These are phyloP conservation scores for Vanilla planifolia DNA, from an alignment of 106 monocot species.

Conservation along the genomic window DNA sequence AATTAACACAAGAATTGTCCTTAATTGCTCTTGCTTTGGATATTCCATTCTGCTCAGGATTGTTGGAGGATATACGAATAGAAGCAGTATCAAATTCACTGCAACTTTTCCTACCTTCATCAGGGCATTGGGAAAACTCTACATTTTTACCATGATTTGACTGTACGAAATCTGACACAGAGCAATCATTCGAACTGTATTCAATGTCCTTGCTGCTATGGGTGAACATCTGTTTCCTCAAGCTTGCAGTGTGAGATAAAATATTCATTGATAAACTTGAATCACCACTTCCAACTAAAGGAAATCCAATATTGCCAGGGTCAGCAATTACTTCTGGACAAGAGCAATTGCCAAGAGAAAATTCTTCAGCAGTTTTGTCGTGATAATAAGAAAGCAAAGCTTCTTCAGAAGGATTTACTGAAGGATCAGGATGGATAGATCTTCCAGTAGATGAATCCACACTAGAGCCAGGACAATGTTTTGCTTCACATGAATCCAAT, in stretches of 20 bases:
- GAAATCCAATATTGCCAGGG: constrained; percentile 3
- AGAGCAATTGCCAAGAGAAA: constrained; percentile 6
- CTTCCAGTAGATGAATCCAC: constrained; percentile 15
- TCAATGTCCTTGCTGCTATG: constrained; percentile 9
- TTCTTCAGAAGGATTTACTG: constrained; percentile 20
- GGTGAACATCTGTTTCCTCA: constrained; percentile 13
- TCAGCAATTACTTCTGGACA: not conserved
- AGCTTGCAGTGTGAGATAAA: constrained; percentile 12
- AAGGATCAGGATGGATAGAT: constrained; percentile 7
- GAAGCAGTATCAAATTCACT: not conserved
- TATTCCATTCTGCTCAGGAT: not conserved
- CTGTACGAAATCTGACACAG: not conserved
- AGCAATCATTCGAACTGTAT: not conserved
- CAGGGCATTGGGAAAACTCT: constrained; percentile 8
- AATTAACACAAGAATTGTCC: not conserved
- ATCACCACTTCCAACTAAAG: constrained; percentile 9
- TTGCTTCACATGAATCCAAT: constrained; percentile 15
- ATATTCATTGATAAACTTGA: constrained; percentile 4
- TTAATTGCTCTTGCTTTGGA: constrained; percentile 6
- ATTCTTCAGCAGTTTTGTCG: constrained; percentile 4
- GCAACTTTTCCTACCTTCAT: constrained; percentile 1
- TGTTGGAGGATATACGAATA: constrained; percentile 2
- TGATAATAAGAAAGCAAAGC: constrained; percentile 8
- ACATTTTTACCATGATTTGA: not conserved
- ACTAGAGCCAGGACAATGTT: constrained; percentile 22